Percentiles rank a stretch among this genome's conserved stretches.
phyloP scores from a whole-genome alignment of 2,329 filamentous ascomycete species.

The Epicoccum sorghinum region DNA sequence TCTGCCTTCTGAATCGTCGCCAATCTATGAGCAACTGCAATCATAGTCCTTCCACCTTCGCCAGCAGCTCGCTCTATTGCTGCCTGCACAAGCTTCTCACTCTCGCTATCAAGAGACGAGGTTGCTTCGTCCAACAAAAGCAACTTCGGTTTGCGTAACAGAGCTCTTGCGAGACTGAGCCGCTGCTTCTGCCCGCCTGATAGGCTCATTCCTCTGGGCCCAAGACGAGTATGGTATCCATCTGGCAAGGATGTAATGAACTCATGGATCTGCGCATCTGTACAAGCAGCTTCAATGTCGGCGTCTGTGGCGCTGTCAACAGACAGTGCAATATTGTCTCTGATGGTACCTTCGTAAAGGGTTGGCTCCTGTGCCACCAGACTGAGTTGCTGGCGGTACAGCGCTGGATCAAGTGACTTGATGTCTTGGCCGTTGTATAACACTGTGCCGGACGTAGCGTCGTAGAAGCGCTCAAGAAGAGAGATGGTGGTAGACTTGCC shows the following conservation, averaged over 20 bases:
- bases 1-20: constrained; percentile 49
- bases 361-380: constrained; percentile 56
- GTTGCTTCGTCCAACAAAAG: constrained; percentile 48
- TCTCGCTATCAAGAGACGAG: constrained; percentile 40
- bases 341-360: constrained; percentile 53
- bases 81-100: constrained; percentile 43
- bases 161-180: constrained; percentile 40
- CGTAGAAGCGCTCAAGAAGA: constrained; percentile 92
- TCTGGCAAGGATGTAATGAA: constrained; percentile 47
- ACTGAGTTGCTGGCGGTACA: constrained; percentile 51
- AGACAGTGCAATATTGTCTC: constrained; percentile 47
- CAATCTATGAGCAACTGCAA: constrained; percentile 47
- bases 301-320: constrained; percentile 38
- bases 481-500: constrained; percentile 94
- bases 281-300: constrained; percentile 41
- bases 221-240: constrained; percentile 43
- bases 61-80: constrained; percentile 42
- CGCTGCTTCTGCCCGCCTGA: constrained; percentile 47
- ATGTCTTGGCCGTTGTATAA: constrained; percentile 56
- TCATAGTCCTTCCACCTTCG: constrained; percentile 34
- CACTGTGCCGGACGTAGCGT: constrained; percentile 79
- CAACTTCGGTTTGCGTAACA: constrained; percentile 40
- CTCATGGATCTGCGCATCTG: constrained; percentile 48
- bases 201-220: constrained; percentile 44
- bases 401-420: constrained; percentile 39